Evolutionary conservation across 257 asterid species (phyloP).

Genomic region (Solanum rostratum): DNA sequence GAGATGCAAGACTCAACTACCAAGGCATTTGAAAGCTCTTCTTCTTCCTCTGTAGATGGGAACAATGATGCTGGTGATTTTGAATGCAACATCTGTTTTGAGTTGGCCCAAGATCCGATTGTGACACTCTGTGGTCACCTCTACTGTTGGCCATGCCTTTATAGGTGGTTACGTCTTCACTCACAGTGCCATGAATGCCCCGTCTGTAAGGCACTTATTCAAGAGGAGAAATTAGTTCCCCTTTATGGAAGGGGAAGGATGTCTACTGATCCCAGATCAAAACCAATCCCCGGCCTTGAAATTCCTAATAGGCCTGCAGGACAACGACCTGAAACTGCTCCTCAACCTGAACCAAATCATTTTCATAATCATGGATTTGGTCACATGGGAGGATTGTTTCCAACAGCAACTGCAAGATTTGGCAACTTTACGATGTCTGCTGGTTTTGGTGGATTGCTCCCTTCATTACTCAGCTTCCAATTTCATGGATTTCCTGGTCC

Average conservation of each 20-base stretch:
- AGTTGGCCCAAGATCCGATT: constrained; percentile 76
- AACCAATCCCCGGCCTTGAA: constrained; percentile 22
- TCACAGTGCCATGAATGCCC: constrained; percentile 91
- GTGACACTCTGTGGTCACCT: constrained; percentile 97
- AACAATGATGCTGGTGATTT: constrained; percentile 44
- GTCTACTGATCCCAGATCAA: constrained; percentile 37
- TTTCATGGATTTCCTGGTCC: constrained; percentile 59
- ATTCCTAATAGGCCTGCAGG: constrained; percentile 69
- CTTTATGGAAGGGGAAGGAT: constrained; percentile 81
- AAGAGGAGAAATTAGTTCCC: constrained; percentile 70
- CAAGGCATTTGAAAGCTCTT: constrained; percentile 15
- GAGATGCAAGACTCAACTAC: constrained; percentile 23
- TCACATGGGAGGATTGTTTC: constrained; percentile 34
- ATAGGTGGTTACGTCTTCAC: constrained; percentile 78
- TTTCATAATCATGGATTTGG: constrained; percentile 41
- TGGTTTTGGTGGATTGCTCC: constrained; percentile 44
- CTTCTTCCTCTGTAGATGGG: constrained; percentile 30
- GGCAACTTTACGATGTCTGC: constrained; percentile 54
- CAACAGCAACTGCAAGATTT: constrained; percentile 52
- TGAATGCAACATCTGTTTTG: constrained; percentile 89
- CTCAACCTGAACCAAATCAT: constrained; percentile 37
- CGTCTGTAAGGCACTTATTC: constrained; percentile 71
- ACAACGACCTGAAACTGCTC: constrained; percentile 64
- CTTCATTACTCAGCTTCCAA: constrained; percentile 57
- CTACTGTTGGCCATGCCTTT: constrained; percentile 96